Percentiles rank a stretch among this genome's conserved stretches.
Conservation (phyloP, 495 filamentous ascomycete genomes). For the Penicillium desertorum region DNA sequence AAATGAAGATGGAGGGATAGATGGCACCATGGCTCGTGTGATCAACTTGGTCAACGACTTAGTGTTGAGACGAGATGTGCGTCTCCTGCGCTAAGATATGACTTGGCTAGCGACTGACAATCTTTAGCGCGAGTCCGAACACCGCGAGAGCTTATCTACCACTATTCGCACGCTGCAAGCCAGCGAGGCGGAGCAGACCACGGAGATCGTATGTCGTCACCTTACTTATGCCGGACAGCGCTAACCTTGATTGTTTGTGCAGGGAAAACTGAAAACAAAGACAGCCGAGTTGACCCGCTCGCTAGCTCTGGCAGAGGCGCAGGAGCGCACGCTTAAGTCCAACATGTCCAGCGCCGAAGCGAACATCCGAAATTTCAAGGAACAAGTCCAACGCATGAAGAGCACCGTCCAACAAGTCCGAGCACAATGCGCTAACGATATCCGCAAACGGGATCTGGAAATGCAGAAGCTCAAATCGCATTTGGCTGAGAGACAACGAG, state of each 20-base stretch:
- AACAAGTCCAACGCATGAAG: conserved; percentile 77
- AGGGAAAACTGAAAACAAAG: conserved; percentile 66
- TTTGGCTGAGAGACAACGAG: conserved; percentile 56
- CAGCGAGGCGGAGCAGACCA: conserved; percentile 66
- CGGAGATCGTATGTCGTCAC: conserved; percentile 48
- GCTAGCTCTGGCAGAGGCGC: conserved; percentile 68
- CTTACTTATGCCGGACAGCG: not conserved
- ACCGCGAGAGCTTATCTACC: conserved; percentile 74
- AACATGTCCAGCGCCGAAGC: conserved; percentile 71
- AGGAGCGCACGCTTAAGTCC: conserved; percentile 65
- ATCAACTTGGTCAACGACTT: conserved; percentile 94
- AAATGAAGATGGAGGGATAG: conserved; percentile 59
- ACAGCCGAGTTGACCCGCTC: conserved; percentile 71
- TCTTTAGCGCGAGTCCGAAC: conserved; percentile 78
- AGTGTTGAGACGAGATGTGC: conserved; percentile 77
- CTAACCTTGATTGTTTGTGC: conserved; percentile 16
- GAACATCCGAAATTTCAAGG: conserved; percentile 66
- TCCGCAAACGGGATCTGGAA: conserved; percentile 87
- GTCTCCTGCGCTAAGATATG: conserved; percentile 25
- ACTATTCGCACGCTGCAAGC: conserved; percentile 74
- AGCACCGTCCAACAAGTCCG: conserved; percentile 76
- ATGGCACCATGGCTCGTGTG: conserved; percentile 75
- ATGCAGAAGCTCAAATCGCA: conserved; percentile 86
- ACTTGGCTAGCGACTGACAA: conserved; percentile 19
- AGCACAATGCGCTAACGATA: conserved; percentile 84